Evolutionary conservation across 2,329 filamentous ascomycete species (phyloP), one percentile per base, ranked within the genome.

Genomic region (Lachnellula hyalina): DNA sequence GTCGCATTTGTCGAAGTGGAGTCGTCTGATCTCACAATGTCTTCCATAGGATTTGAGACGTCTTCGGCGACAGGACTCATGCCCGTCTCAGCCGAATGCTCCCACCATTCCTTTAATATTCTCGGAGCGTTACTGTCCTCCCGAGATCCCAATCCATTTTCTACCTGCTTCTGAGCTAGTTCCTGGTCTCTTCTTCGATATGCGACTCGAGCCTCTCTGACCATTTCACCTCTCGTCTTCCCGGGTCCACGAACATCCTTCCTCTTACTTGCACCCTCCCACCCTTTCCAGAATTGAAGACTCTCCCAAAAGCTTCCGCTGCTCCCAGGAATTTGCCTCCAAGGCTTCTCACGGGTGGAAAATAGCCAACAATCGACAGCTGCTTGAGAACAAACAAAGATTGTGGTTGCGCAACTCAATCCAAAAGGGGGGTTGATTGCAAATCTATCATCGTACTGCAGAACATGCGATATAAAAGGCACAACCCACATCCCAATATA

Each of bases 401-500:
- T 72, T 4, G 83, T 77, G 57, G 75, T 77, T 23, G 82, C 64
- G 6, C 84, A 67, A 11, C 75, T 73, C 47, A 92, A 70, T 51
- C 72, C 76, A 59, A 81, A 84, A 0, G 86, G 76, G 1, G 79
- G 79, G 47, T 79, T 68, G 15, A 67, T 60, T 6, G 74, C 78
- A 52, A 74, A 80, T 49, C 72, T 65, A 48, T 83, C 74, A 58
- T 76, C 74, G 70, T 84, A 87, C 51, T 76, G 77, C 49, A 84
- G 70, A 49, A 83, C 75, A 67, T 91, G 85, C 2, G 76, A 76
- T 2, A 85, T 72, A 62, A 91, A 89, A 0, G 89, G 88, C 7
- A 88, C 72, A 3, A 87, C 71, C 89, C 89, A 93, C 61, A 89
- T 81, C 4, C 82, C 70, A 19, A 88, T 76, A 69, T 93, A 92